Evolutionary conservation across 345 rosid genomes (phyloP).

Genomic region (Bretschneidera sinensis): DNA sequence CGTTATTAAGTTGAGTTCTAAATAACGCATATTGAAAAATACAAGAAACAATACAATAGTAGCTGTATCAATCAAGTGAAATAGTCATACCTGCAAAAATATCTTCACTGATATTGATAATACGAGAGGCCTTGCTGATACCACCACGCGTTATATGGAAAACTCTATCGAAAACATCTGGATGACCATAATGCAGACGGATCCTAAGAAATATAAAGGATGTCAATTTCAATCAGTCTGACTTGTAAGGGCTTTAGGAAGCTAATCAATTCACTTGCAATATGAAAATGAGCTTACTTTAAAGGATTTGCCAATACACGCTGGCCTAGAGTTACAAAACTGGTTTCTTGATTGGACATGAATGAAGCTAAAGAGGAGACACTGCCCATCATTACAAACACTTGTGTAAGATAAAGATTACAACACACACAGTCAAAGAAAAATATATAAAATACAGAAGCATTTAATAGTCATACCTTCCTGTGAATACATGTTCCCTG

Average conservation of each 20-base stretch:
- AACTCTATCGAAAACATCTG: constrained; percentile 95
- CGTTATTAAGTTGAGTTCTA: not conserved
- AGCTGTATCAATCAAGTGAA: constrained; percentile 1
- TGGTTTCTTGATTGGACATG: constrained; percentile 94
- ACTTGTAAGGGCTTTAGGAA: constrained; percentile 6
- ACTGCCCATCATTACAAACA: constrained; percentile 44
- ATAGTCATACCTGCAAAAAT: constrained; percentile 66
- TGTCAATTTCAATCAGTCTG: constrained; percentile 8
- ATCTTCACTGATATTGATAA: constrained; percentile 97
- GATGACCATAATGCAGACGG: constrained; percentile 99
- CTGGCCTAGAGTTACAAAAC: constrained; percentile 96
- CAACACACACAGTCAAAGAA: not conserved
- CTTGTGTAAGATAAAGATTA: constrained; percentile 3
- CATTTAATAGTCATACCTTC: constrained; percentile 47
- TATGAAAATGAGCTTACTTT: constrained; percentile 54
- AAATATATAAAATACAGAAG: no score
- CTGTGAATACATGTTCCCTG: constrained; percentile 93
- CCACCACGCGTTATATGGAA: constrained; percentile 99
- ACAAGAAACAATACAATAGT: constrained; percentile 1
- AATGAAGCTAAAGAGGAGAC: constrained; percentile 94
- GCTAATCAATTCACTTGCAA: constrained; percentile 1
- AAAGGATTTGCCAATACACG: constrained; percentile 93
- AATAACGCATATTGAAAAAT: not conserved
- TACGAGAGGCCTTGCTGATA: constrained; percentile 98
- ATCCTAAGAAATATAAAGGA: constrained; percentile 43